Evolutionary conservation across 1,284 basidiomycete genomes (phyloP).

Genomic region (Sanguinoderma infundibulare): DNA sequence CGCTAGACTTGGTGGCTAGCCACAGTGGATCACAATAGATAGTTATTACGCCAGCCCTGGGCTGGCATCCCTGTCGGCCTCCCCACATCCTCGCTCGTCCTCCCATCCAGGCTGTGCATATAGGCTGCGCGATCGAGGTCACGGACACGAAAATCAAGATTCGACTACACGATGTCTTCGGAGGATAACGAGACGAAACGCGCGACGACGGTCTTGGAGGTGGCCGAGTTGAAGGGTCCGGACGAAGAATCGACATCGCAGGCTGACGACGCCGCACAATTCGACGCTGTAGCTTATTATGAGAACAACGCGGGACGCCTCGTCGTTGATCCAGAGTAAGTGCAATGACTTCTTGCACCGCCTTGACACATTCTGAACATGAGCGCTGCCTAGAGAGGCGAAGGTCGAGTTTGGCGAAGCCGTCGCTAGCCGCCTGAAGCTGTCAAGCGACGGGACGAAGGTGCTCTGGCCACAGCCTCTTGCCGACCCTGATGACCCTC

Average conservation of each 20-base stretch:
- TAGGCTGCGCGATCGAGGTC: neutral
- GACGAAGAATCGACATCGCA: conserved; percentile 15
- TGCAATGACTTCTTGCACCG: neutral
- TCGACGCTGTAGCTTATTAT: conserved; percentile 54
- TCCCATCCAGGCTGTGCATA: neutral
- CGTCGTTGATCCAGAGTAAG: conserved; percentile 62
- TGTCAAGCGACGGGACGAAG: conserved; percentile 50
- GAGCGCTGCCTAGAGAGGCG: conserved; percentile 47
- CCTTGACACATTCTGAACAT: conserved; percentile 17
- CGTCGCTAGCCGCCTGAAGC: conserved; percentile 52
- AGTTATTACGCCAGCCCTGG: too few species aligned
- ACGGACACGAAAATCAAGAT: too few species aligned
- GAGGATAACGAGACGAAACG: conserved; percentile 17
- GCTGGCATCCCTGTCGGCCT: too few species aligned
- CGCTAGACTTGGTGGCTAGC: too few species aligned
- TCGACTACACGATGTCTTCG: neutral
- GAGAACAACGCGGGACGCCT: conserved; percentile 60
- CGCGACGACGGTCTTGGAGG: conserved; percentile 17
- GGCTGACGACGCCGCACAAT: conserved; percentile 19
- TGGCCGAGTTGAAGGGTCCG: conserved; percentile 17
- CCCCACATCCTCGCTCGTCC: neutral
- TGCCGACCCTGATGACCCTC: conserved; percentile 66
- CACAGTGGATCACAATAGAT: too few species aligned
- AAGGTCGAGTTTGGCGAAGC: conserved; percentile 53
- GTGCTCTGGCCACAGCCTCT: conserved; percentile 67